These are phyloP conservation scores for Starmerella ratchasimensis DNA, from an alignment of 805 yeast species.

Conservation along the genomic window DNA sequence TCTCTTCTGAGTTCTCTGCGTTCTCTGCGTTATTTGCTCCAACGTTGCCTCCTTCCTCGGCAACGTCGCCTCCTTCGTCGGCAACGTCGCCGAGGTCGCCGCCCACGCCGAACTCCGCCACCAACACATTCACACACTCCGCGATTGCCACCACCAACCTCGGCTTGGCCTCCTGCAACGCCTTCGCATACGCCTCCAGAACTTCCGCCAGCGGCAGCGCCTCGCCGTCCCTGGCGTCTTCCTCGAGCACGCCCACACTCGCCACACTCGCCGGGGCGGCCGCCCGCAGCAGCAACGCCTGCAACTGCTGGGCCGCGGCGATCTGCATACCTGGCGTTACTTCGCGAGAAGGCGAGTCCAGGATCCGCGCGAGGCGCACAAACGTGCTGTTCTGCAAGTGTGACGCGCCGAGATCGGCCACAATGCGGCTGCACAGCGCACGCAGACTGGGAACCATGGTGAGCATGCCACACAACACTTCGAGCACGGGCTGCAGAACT, in stretches of 20 bases:
- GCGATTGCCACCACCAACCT: not conserved
- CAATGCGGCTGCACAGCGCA: constrained; percentile 29
- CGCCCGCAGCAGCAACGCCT: constrained; percentile 16
- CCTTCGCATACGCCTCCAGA: not conserved
- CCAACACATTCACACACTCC: not conserved
- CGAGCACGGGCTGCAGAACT: constrained; percentile 29
- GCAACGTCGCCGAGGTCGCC: constrained; percentile 1
- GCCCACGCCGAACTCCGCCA: not conserved
- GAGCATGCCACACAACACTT: constrained; percentile 35
- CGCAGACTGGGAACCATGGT: constrained; percentile 28
- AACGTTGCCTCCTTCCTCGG: no score
- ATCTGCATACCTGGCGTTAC: constrained; percentile 25
- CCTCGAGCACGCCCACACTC: not conserved
- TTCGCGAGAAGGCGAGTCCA: constrained; percentile 18
- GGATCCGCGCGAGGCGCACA: constrained; percentile 24
- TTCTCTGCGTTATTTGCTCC: no score
- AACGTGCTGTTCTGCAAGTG: constrained; percentile 30
- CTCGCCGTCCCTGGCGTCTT: no score
- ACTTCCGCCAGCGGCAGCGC: constrained; percentile 1
- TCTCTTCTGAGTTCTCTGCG: no score
- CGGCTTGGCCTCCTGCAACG: no score
- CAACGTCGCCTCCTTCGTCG: not conserved
- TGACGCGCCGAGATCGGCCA: constrained; percentile 30
- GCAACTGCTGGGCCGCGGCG: constrained; percentile 28
- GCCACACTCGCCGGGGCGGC: no score